phyloP scores from a whole-genome alignment of 441 rosid genomes.

The Brassica balearica region DNA sequence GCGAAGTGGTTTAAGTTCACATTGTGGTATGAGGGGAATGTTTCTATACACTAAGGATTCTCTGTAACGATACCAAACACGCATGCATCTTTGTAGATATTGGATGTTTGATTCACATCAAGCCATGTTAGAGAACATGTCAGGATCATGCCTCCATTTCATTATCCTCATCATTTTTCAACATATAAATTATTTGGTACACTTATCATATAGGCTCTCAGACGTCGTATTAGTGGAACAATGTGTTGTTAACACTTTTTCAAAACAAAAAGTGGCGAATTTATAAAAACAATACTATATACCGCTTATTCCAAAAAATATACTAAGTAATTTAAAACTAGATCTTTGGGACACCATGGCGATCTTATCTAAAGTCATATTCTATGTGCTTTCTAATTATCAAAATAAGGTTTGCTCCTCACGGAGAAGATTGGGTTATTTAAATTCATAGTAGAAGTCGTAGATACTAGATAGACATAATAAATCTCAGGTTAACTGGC shows the following conservation, averaged over 20 bases:
- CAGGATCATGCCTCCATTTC: conserved; percentile 15
- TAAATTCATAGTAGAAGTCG: neutral
- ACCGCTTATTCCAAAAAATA: neutral
- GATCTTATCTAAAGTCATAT: neutral
- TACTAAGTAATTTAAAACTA: neutral
- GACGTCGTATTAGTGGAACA: neutral
- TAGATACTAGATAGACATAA: neutral
- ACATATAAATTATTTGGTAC: neutral
- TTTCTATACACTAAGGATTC: conserved; percentile 47
- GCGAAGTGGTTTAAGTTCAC: conserved; percentile 36
- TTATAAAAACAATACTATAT: neutral
- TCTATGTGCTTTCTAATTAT: neutral
- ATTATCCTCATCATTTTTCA: neutral
- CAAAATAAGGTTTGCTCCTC: neutral
- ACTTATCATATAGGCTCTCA: neutral
- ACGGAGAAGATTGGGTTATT: neutral
- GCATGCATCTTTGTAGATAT: conserved; percentile 38
- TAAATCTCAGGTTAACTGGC: neutral
- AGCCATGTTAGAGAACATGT: conserved; percentile 22
- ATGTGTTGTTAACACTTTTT: neutral
- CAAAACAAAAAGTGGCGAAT: neutral
- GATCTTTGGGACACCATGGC: neutral
- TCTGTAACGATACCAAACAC: conserved; percentile 33
- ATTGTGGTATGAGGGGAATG: conserved; percentile 35
- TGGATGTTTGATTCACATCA: conserved; percentile 28